A percentile compares a stretch with the other conserved stretches of the same genome.
Conservation (phyloP, 495 filamentous ascomycete species). For the Podospora didyma region DNA sequence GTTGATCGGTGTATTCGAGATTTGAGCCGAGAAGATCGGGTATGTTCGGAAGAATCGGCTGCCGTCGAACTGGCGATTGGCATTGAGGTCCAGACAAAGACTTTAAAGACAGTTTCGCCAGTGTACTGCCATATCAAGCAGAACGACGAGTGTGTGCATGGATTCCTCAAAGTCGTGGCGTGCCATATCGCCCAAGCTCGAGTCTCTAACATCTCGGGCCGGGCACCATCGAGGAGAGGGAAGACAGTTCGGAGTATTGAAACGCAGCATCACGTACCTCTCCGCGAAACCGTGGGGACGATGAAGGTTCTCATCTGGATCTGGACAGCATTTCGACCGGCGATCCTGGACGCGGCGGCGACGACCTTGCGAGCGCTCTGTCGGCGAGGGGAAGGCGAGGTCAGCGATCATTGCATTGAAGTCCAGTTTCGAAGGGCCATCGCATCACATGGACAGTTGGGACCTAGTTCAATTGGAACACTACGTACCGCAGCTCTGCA, state of each 20-base stretch:
- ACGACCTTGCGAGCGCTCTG: conserved; percentile 73
- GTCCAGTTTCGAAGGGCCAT: background rate
- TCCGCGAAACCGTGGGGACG: conserved; percentile 64
- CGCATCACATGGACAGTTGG: background rate
- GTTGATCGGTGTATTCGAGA: background rate
- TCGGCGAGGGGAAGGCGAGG: conserved; percentile 12
- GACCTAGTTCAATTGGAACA: conserved; percentile 10
- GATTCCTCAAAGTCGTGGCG: no score
- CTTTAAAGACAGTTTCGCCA: no score
- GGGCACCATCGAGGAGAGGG: no score
- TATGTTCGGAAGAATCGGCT: no score
- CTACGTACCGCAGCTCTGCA: conserved; percentile 62
- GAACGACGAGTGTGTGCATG: no score
- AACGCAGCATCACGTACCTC: conserved; percentile 53
- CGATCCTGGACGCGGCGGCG: conserved; percentile 59
- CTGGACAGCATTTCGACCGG: conserved; percentile 65
- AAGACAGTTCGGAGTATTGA: conserved; percentile 22
- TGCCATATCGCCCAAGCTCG: no score
- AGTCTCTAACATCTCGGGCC: no score
- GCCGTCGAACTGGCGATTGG: no score
- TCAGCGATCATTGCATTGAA: background rate
- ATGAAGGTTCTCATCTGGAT: conserved; percentile 80
- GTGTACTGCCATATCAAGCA: no score
- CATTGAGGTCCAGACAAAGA: no score
- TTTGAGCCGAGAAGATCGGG: background rate